These are phyloP conservation scores for Corymbia calophylla DNA, from an alignment of 441 rosid genomes.

Conservation along the genomic window DNA sequence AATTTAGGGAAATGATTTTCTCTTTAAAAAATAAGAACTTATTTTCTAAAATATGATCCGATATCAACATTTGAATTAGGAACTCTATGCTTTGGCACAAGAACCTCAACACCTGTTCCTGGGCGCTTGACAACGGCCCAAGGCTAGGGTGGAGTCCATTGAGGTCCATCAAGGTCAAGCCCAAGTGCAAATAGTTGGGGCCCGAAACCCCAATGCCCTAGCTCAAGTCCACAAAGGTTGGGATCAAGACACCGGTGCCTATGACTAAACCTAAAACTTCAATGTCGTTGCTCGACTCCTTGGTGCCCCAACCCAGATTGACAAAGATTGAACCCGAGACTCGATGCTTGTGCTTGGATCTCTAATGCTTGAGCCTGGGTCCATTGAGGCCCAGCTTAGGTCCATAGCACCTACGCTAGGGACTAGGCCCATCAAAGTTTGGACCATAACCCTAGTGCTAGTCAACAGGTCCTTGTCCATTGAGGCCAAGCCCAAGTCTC, in stretches of 20 bases:
- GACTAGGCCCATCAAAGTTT: too few relatives aligned
- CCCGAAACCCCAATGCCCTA: not conserved
- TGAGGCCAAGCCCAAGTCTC: not conserved
- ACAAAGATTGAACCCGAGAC: not conserved
- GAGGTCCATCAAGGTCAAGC: not conserved
- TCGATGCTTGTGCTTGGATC: too few relatives aligned
- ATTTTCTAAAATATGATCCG: not conserved
- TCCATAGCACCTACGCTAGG: too few relatives aligned
- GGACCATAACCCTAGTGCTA: too few relatives aligned
- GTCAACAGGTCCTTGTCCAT: too few relatives aligned
- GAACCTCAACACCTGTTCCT: not conserved
- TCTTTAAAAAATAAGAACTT: not conserved
- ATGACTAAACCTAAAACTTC: not conserved
- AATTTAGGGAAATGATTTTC: not conserved
- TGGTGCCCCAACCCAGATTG: not conserved
- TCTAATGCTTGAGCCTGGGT: rapidly evolving
- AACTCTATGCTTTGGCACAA: not conserved
- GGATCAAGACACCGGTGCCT: rapidly evolving
- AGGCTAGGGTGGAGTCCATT: not conserved
- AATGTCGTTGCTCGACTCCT: rapidly evolving
- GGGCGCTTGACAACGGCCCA: rapidly evolving
- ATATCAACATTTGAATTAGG: not conserved
- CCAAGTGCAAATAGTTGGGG: not conserved
- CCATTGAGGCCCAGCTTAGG: rapidly evolving
- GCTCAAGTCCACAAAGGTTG: rapidly evolving